A percentile compares a stretch with the other conserved stretches of the same genome.
These are phyloP conservation scores for Liquidambar formosana DNA, from an alignment of 164 flowering plant genomes.

Conservation along the genomic window DNA sequence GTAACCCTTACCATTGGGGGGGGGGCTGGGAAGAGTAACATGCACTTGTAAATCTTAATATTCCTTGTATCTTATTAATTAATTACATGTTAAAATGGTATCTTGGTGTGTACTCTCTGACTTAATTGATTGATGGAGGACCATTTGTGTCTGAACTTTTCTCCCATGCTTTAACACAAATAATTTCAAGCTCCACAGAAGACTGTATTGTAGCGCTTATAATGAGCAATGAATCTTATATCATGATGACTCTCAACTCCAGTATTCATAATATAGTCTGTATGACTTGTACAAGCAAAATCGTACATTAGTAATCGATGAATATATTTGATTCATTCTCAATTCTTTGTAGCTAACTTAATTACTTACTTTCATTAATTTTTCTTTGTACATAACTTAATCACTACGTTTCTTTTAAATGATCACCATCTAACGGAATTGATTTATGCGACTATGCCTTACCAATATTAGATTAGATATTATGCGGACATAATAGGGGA, in stretches of 20 bases:
- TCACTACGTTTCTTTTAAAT: too few relatives aligned
- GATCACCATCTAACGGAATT: too few relatives aligned
- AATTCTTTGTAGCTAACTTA: background rate
- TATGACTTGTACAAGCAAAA: background rate
- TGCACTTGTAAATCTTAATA: too few relatives aligned
- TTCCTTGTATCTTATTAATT: too few relatives aligned
- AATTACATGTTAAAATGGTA: too few relatives aligned
- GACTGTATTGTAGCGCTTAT: slow-evolving; percentile 3
- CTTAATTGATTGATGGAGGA: background rate
- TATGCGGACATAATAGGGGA: too few relatives aligned
- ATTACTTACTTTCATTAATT: too few relatives aligned
- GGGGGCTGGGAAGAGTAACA: too few relatives aligned
- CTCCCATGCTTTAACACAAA: slow-evolving; percentile 1
- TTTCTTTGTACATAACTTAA: too few relatives aligned
- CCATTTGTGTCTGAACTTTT: background rate
- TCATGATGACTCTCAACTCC: background rate
- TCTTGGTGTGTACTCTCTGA: slow-evolving; percentile 1
- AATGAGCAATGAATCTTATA: background rate
- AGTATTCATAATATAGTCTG: background rate
- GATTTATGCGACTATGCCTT: too few relatives aligned
- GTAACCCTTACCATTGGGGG: too few relatives aligned
- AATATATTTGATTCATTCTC: background rate
- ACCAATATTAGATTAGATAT: too few relatives aligned
- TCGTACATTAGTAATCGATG: background rate
- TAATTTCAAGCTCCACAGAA: slow-evolving; percentile 5